Base-by-base conservation (phyloP, 164 flowering plant genomes). In the Aristolochia contorta region DNA sequence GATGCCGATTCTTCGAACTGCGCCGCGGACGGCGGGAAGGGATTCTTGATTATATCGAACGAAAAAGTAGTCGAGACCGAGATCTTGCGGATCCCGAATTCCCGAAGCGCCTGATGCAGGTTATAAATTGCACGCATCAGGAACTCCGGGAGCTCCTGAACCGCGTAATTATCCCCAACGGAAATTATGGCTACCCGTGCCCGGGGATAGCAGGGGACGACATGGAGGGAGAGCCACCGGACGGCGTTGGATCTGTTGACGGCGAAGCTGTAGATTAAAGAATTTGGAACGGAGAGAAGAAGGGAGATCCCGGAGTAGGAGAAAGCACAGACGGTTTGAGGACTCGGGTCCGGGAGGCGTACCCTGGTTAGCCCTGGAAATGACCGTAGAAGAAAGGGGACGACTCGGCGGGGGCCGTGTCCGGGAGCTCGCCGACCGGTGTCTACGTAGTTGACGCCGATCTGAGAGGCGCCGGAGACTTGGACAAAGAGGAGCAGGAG, bases 11-110 rank as follows among this genome's bases (percentile, higher is more conserved):
- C 77, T 30, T 72, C 79, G 60, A 91, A 89, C 47, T 65, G 60
- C 2, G 96, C 92, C 0, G 81, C 20, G 1, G 96, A 86, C 0
- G 97, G 97, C 0, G 96, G 92, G 55, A 88, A 86, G 21, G 85
- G 25, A 24, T 79, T 67, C 47, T 83, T 67, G 67, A 89, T 68
- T 23, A 73, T 61, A 62, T 74, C 47, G 78, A 89, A 82, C 18
- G 96, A 79, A 77, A 82, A 80, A 3, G 90, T 76, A 18, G 96
- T 82, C 25, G 97, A 88, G 59, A 91, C 84, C 0, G 80, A 46
- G 67, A 91, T 75, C 30, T 68, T 65, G n/a, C 57, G 64, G 22
- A 91, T 79, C 0, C 94, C 90, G 48, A 86, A 73, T 33, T 79
- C 74, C 6, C 37, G 71, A 37, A 91, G 84, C 4, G 82, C 68